Evolutionary conservation across 179 eudicot species (phyloP).

Genomic region (Sideroxylon spinosum): DNA sequence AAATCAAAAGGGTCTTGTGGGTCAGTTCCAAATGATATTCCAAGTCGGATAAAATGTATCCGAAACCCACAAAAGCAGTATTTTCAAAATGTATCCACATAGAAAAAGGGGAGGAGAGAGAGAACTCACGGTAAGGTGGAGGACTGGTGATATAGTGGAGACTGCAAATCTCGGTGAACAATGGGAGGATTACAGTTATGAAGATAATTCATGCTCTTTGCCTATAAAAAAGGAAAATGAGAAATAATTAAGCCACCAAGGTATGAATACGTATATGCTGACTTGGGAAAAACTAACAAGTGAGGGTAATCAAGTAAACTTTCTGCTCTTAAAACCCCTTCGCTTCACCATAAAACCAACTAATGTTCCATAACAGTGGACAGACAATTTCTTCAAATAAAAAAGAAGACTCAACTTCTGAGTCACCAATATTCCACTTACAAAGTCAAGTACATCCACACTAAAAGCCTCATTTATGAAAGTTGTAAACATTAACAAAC

Average conservation of each 20-base stretch:
- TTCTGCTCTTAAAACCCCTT: background rate
- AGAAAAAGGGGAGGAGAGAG: background rate
- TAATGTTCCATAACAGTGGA: background rate
- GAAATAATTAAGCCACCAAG: background rate
- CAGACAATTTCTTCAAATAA: background rate
- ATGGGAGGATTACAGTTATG: constrained; percentile 92
- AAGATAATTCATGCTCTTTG: constrained; percentile 98
- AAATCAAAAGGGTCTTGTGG: background rate
- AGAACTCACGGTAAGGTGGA: constrained; percentile 82
- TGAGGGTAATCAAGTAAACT: too few relatives aligned
- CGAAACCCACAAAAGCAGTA: background rate
- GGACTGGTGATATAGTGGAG: constrained; percentile 94
- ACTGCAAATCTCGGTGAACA: constrained; percentile 93
- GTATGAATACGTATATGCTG: background rate
- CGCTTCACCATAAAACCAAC: background rate
- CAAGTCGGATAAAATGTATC: background rate
- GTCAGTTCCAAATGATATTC: background rate
- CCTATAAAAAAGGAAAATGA: constrained; percentile 37
- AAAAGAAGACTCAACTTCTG: background rate
- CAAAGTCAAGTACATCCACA: too few relatives aligned
- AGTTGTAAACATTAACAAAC: too few relatives aligned
- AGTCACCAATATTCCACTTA: too few relatives aligned
- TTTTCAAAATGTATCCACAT: background rate
- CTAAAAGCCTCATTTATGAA: too few relatives aligned
- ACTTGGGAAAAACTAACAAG: background rate